Percentiles rank a stretch among this genome's conserved stretches.
These are phyloP conservation scores for Rhizophora apiculata DNA, from an alignment of 345 rosid genomes.

Conservation along the genomic window DNA sequence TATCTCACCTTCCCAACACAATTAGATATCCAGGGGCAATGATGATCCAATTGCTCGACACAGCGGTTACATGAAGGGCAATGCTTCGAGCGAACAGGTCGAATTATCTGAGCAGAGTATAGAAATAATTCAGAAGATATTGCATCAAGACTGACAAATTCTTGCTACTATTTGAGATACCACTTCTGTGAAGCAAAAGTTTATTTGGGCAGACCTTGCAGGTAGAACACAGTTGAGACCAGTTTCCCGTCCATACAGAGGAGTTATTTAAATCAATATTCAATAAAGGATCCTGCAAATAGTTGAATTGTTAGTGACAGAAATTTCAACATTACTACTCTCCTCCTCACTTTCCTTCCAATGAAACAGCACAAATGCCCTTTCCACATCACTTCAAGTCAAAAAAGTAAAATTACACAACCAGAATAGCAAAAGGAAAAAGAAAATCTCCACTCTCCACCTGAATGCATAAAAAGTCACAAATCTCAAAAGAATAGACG, in stretches of 20 bases:
- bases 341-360: background rate
- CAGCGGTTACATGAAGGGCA: slow-evolving; percentile 86
- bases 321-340: background rate
- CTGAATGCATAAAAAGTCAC: background rate
- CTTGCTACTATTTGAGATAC: background rate
- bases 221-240: slow-evolving; percentile 99
- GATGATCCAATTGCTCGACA: slow-evolving; percentile 94
- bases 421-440: background rate
- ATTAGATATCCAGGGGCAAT: slow-evolving; percentile 99
- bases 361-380: background rate
- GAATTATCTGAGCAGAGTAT: slow-evolving; percentile 58
- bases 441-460: background rate
- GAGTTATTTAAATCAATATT: slow-evolving; percentile 61
- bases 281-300: slow-evolving; percentile 69
- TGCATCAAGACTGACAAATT: background rate
- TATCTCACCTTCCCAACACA: slow-evolving; percentile 93
- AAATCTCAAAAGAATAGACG: background rate
- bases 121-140: slow-evolving; percentile 5
- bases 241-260: slow-evolving; percentile 73
- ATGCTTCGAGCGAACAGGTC: slow-evolving; percentile 95
- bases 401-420: background rate
- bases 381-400: background rate
- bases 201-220: slow-evolving; percentile 70
- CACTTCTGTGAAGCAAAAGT: background rate
- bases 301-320: no score